Conservation (phyloP, 2,329 filamentous ascomycete species). For the Fusarium sp. region DNA sequence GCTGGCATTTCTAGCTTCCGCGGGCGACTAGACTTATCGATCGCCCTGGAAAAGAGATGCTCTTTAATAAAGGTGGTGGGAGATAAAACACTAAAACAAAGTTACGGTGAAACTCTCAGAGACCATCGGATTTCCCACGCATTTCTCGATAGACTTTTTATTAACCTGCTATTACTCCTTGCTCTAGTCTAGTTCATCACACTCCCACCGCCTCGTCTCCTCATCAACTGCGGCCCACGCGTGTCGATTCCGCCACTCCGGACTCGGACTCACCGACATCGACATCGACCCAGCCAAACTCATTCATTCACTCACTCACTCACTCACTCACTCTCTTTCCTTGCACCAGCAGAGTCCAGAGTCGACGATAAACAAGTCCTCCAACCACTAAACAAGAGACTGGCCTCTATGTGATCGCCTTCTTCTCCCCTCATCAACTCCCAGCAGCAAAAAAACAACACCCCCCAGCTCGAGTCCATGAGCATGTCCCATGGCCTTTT, state of each 20-base stretch:
- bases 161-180: not conserved
- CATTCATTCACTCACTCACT: slow-evolving; percentile 7
- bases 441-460: slow-evolving; percentile 25
- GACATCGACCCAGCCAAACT: slow-evolving; percentile 21
- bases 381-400: not conserved
- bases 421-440: slow-evolving; percentile 19
- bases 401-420: slow-evolving; percentile 21
- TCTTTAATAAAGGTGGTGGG: too few relatives aligned
- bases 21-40: slow-evolving; percentile 2
- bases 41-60: slow-evolving; percentile 26
- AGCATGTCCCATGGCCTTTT: slow-evolving; percentile 56
- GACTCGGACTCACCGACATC: slow-evolving; percentile 37
- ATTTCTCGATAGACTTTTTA: slow-evolving; percentile 25
- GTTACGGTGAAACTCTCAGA: slow-evolving; percentile 33
- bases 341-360: slow-evolving; percentile 11
- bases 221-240: slow-evolving; percentile 31
- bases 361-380: not conserved
- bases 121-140: slow-evolving; percentile 17
- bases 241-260: slow-evolving; percentile 37
- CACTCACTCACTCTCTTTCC: slow-evolving; percentile 7
- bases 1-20: not conserved
- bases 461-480: slow-evolving; percentile 37
- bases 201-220: slow-evolving; percentile 24
- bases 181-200: slow-evolving; percentile 12
- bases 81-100: not conserved